Conservation (phyloP, 2,329 filamentous ascomycete species). For the Ceratocystis alfenasii region DNA sequence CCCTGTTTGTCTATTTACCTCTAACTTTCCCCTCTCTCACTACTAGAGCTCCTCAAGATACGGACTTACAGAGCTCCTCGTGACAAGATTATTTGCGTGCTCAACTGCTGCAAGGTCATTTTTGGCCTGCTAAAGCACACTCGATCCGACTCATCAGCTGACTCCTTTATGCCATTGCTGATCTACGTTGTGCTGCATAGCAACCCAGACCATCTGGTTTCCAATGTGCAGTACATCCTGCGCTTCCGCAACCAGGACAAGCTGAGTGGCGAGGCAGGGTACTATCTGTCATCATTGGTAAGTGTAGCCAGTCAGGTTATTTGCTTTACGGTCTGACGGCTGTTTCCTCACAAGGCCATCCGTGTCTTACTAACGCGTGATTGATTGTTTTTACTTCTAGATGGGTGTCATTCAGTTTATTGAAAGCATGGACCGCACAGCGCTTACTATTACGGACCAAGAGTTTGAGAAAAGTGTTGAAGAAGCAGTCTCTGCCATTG, state of each 20-base stretch:
- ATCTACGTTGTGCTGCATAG: constrained; percentile 94
- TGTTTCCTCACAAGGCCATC: not conserved
- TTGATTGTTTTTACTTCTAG: constrained; percentile 30
- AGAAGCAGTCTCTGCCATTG: constrained; percentile 86
- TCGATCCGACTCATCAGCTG: constrained; percentile 86
- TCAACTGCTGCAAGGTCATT: constrained; percentile 99
- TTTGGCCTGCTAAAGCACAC: constrained; percentile 88
- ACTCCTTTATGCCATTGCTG: constrained; percentile 86
- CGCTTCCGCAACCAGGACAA: constrained; percentile 97
- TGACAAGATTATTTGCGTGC: constrained; percentile 95
- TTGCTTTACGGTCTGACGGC: not conserved
- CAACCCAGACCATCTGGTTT: constrained; percentile 89
- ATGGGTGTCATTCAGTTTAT: constrained; percentile 95
- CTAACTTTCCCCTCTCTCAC: constrained; percentile 15
- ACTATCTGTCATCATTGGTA: constrained; percentile 89
- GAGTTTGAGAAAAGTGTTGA: constrained; percentile 97
- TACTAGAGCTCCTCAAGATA: constrained; percentile 81
- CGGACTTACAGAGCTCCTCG: constrained; percentile 92
- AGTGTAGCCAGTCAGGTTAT: constrained; percentile 25
- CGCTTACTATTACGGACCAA: constrained; percentile 81
- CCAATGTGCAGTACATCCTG: constrained; percentile 95
- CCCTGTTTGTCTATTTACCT: constrained; percentile 20
- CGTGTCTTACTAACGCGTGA: not conserved
- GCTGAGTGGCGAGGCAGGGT: constrained; percentile 90
- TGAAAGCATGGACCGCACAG: constrained; percentile 89